Conservation (phyloP, 768 basidiomycete species). For the Lentinula sp. region DNA sequence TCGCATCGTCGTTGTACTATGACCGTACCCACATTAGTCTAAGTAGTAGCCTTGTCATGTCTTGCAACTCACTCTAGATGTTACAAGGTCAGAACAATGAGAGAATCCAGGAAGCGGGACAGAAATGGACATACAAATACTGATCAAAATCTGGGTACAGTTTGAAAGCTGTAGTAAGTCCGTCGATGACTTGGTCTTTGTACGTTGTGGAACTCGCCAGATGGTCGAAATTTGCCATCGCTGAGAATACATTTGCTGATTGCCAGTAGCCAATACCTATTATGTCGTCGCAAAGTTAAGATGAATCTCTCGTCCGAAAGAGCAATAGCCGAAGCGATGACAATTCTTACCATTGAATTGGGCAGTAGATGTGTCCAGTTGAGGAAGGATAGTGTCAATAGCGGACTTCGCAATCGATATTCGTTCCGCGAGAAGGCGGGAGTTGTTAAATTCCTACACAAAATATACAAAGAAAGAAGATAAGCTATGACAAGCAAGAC, state of each 20-base stretch:
- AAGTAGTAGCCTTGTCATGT: background rate
- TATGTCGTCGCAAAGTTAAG: background rate
- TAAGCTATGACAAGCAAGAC: background rate
- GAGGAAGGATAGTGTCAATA: slow-evolving; percentile 33
- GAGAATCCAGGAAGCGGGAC: background rate
- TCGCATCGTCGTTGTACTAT: slow-evolving; percentile 43
- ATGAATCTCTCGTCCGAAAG: background rate
- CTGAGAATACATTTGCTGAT: slow-evolving; percentile 43
- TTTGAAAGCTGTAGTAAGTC: slow-evolving; percentile 34
- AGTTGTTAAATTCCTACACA: slow-evolving; percentile 34
- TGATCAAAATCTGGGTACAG: slow-evolving; percentile 35
- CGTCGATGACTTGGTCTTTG: slow-evolving; percentile 28
- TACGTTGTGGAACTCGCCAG: slow-evolving; percentile 30
- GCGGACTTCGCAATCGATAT: slow-evolving; percentile 35
- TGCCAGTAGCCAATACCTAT: slow-evolving; percentile 49
- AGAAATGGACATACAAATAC: slow-evolving; percentile 24
- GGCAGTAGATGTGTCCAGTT: slow-evolving; percentile 27
- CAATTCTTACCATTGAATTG: slow-evolving; percentile 34
- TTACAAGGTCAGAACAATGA: background rate
- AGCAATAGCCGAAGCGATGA: background rate
- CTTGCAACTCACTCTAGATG: background rate
- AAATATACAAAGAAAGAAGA: background rate
- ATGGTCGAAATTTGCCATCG: slow-evolving; percentile 42
- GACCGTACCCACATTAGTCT: background rate
- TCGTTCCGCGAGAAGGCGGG: slow-evolving; percentile 28